Base-by-base conservation (phyloP, 257 asterid species). In the Solanum sejunctum region DNA sequence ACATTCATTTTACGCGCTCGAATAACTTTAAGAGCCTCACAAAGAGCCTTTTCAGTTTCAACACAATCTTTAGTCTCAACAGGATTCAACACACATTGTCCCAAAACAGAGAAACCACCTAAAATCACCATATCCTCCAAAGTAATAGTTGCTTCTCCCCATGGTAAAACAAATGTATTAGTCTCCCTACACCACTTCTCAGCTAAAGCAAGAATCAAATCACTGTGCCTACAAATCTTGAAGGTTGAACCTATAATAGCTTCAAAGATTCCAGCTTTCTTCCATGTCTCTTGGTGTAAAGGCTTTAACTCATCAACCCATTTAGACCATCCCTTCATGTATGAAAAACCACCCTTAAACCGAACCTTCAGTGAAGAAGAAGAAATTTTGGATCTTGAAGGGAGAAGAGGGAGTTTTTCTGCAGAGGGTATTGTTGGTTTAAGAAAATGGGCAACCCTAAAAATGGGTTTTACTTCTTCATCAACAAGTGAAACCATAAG, bases 91-190 rank as follows among this genome's bases (percentile, higher is more conserved):
- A 85, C 89, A 51, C 52, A 83, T 0, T 83, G 61, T 1, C 93
- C 93, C 32, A 87, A 60, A n/a, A 89, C 93, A 21, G 90, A 71
- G 26, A 54, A 91, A 64, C 92, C 92, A 11, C 92, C 91, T 2
- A 91, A 61, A 26, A 85, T 72, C 66, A 73, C 58, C 58, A 86
- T 57, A 57, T 91, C 94, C 86, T 91, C 92, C 45, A 91, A 61
- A 6, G 93, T 90, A 57, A 90, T 18, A 12, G 88, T 89, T 2
- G 89, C 91, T 84, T 91, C 93, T 3, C 93, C 93, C 94, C 94
- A 87, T 0, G 89, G 87, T 13, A 89, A 90, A 54, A 85, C 77
- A 41, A 87, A 84, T 8, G 91, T 41, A 3, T 91, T 88, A 11
- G 89, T 85, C 18, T 45, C 13, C 21, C 21, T 8, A 5, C 55